phyloP scores from a whole-genome alignment of 2,329 filamentous ascomycete genomes.

The Coleophoma crateriformis region DNA sequence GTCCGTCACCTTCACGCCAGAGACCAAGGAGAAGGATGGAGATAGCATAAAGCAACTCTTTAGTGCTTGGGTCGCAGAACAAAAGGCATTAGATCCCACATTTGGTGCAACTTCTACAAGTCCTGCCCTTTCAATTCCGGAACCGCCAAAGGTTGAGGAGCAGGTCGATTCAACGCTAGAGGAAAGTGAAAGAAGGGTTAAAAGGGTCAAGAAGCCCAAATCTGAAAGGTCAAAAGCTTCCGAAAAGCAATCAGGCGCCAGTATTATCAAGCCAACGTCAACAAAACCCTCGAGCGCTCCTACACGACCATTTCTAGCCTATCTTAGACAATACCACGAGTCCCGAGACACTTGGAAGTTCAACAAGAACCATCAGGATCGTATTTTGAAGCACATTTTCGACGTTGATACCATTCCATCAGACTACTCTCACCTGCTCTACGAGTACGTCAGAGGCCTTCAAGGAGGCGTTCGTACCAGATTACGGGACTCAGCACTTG shows the following conservation, averaged over 20 bases:
- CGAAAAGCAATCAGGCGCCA: conserved; percentile 1
- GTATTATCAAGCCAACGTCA: conserved; percentile 9
- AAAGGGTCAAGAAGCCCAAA: conserved; percentile 20
- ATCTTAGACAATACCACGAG: conserved; percentile 71
- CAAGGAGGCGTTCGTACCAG: conserved; percentile 69
- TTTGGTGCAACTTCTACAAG: conserved; percentile 13
- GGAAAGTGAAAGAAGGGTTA: conserved; percentile 22
- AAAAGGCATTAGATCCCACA: conserved; percentile 24
- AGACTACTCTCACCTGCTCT: conserved; percentile 62
- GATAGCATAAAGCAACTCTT: conserved; percentile 45
- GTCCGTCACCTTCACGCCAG: conserved; percentile 59
- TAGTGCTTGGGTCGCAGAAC: conserved; percentile 40
- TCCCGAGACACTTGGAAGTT: conserved; percentile 81
- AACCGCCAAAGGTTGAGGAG: conserved; percentile 21
- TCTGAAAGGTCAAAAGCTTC: conserved; percentile 4
- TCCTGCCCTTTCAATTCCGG: conserved; percentile 18
- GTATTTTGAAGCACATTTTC: conserved; percentile 78
- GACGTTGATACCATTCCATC: conserved; percentile 66
- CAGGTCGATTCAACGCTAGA: conserved; percentile 18
- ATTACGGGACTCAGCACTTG: conserved; percentile 59
- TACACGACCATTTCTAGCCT: conserved; percentile 61
- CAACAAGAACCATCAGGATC: conserved; percentile 87
- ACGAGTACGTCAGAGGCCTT: conserved; percentile 73
- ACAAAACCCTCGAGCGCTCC: conserved; percentile 1
- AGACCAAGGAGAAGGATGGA: conserved; percentile 54